Evolutionary conservation across 768 basidiomycete species (phyloP).

Genomic region (Pulveroboletus frians): DNA sequence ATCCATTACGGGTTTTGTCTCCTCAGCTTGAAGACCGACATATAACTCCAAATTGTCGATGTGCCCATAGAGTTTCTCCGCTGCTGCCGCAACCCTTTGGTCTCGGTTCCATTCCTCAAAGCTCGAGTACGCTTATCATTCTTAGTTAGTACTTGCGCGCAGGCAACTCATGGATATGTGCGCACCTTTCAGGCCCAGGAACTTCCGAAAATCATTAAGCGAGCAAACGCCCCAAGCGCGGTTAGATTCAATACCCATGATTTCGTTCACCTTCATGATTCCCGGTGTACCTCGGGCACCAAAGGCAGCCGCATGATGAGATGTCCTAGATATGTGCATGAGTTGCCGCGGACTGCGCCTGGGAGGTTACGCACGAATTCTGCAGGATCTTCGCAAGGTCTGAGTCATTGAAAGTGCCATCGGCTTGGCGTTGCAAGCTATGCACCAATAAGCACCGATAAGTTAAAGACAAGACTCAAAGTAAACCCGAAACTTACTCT

Average conservation of each 20-base stretch:
- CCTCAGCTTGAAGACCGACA: slow-evolving; percentile 75
- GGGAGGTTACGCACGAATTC: slow-evolving; percentile 48
- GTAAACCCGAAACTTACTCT: slow-evolving; percentile 33
- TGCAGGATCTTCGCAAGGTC: slow-evolving; percentile 65
- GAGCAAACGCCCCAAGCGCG: slow-evolving; percentile 79
- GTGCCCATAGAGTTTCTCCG: slow-evolving; percentile 72
- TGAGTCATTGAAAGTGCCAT: slow-evolving; percentile 60
- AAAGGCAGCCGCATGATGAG: slow-evolving; percentile 68
- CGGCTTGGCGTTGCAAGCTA: slow-evolving; percentile 56
- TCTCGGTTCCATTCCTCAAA: slow-evolving; percentile 84
- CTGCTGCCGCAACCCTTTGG: slow-evolving; percentile 59
- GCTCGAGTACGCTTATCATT: slow-evolving; percentile 48
- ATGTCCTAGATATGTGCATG: slow-evolving; percentile 42
- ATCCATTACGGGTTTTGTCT: slow-evolving; percentile 64
- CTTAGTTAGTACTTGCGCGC: not conserved
- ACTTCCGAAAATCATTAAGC: slow-evolving; percentile 80
- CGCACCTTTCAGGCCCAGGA: slow-evolving; percentile 72
- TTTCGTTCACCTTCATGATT: slow-evolving; percentile 71
- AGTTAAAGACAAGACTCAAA: slow-evolving; percentile 1
- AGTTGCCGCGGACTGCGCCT: not conserved
- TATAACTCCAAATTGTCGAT: slow-evolving; percentile 79
- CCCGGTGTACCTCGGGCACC: slow-evolving; percentile 71
- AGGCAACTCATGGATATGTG: not conserved
- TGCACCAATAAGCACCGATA: not conserved
- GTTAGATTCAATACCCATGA: slow-evolving; percentile 79